Evolutionary conservation across 495 filamentous ascomycete species (phyloP), one percentile per base, ranked within the genome.

Genomic region (Stereocaulon alpinum): DNA sequence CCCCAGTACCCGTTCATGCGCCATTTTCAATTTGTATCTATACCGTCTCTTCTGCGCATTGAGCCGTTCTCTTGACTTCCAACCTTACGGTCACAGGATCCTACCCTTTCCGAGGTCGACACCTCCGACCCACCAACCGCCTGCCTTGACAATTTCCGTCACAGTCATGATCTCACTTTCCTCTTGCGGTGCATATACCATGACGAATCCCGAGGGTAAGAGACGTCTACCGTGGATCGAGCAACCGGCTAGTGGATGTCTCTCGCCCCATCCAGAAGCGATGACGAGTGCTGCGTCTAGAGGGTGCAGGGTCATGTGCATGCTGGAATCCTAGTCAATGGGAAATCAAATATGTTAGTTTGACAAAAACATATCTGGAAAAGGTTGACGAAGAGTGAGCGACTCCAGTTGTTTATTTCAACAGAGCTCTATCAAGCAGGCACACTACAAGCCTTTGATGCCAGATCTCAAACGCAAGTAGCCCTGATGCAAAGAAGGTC

Each of bases 201-300:
- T 82, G 42, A 87, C 69, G 69, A 87, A 94, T 34, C 85, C 85
- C 12, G 70, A 69, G 1, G 88, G 86, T 55, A 81, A 77, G 63
- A 80, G 88, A 58, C 75, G 65, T 59, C 74, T 66, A 63, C 75
- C 48, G 74, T 73, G 59, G 70, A 70, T 54, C 30, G 42, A 48
- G 32, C 58, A 63, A 40, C 69, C 69, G 3, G 87, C 83, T 61
- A 95, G 76, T 1, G 87, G 87, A 71, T 95, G 89, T n/a, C 89
- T 76, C 70, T 95, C 81, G n/a, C 87, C 91, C 89, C 89, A 95
- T 20, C 89, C 87, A 45, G 81, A 82, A 59, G 90, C 83, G 40
- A 95, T 73, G 20, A 95, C 77, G 63, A 84, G 77, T 67, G 77
- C 82, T 47, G 86, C 87, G 70, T 96, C 91, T 30, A 85, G 81